Conservation (phyloP, 2,329 filamentous ascomycete genomes). For the Talaromyces sp. region DNA sequence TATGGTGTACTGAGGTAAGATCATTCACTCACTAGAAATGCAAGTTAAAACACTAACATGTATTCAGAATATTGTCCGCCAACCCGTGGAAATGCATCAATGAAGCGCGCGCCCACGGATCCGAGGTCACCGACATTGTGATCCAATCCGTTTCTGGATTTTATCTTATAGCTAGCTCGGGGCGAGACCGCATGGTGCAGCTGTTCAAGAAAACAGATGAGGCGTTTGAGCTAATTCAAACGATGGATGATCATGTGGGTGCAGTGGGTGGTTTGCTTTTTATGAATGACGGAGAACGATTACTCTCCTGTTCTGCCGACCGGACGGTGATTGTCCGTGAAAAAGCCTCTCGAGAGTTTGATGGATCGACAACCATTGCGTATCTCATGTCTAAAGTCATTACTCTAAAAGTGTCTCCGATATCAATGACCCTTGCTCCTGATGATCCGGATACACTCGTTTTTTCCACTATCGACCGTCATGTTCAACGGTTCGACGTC, state of each 20-base stretch:
- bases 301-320: slow-evolving; percentile 85
- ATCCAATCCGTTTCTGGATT: slow-evolving; percentile 59
- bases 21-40: background rate
- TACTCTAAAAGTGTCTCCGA: slow-evolving; percentile 77
- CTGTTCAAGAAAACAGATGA: slow-evolving; percentile 64
- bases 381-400: slow-evolving; percentile 74
- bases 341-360: slow-evolving; percentile 60
- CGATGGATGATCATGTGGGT: slow-evolving; percentile 83
- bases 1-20: slow-evolving; percentile 67
- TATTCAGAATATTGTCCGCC: slow-evolving; percentile 29
- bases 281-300: slow-evolving; percentile 60
- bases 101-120: slow-evolving; percentile 78
- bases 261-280: slow-evolving; percentile 76
- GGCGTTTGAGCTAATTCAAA: slow-evolving; percentile 75
- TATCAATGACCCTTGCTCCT: slow-evolving; percentile 70
- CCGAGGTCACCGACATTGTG: slow-evolving; percentile 76
- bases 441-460: slow-evolving; percentile 54
- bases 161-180: slow-evolving; percentile 72
- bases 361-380: slow-evolving; percentile 56
- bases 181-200: slow-evolving; percentile 87
- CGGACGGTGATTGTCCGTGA: slow-evolving; percentile 81
- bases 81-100: slow-evolving; percentile 57
- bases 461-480: slow-evolving; percentile 58
- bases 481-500: slow-evolving; percentile 56
- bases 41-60: slow-evolving; percentile 15